Base-by-base conservation (phyloP, 164 flowering plant genomes). In the Vitis riparia region DNA sequence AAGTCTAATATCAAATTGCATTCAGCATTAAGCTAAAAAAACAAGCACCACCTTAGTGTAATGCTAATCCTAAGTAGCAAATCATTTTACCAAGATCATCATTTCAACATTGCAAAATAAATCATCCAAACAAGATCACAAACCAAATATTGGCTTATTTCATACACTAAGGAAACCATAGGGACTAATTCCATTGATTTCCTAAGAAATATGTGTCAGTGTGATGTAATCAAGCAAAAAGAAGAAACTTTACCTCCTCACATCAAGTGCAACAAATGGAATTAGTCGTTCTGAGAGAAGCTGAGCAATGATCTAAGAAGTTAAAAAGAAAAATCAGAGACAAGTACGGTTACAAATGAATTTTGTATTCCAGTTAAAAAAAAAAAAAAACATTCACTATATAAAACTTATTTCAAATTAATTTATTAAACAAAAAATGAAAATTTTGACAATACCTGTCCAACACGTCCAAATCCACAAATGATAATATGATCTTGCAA, bases 391-490 rank as follows among this genome's bases (percentile, higher is more conserved):
- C 6, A 9, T 13, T 29, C 49, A 53, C 17, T 8, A n/a, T 55
- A 66, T n/a, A 37, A 32, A 10, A 66, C 15, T 11, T 3, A 3
- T n/a, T 44, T 37, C 9, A 23, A 57, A 29, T 55, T 23, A 67
- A n/a, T 12, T 52, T 11, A 55, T 48, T 16, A 29, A 60, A 70
- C 23, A 59, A 61, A 16, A 23, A 16, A 52, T 15, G 11, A 12
- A 5, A 55, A 50, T 61, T 37, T 44, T 8, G 52, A 37, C 17
- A 65, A 53, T 51, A 96, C 99, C 99, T 96, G 99, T 68, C 99
- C 99, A 73, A 96, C 97, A 68, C 99, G 98, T 82, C 99, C 99
- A 83, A 96, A 96, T 72, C 99, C 99, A 84, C 99, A 96, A 50
- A 96, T 82, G 63, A 96, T 92, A n/a, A 96, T 96, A 85, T 96